phyloP scores from a whole-genome alignment of 176 grass and related monocot genomes.

The Aegilops sharonensis region DNA sequence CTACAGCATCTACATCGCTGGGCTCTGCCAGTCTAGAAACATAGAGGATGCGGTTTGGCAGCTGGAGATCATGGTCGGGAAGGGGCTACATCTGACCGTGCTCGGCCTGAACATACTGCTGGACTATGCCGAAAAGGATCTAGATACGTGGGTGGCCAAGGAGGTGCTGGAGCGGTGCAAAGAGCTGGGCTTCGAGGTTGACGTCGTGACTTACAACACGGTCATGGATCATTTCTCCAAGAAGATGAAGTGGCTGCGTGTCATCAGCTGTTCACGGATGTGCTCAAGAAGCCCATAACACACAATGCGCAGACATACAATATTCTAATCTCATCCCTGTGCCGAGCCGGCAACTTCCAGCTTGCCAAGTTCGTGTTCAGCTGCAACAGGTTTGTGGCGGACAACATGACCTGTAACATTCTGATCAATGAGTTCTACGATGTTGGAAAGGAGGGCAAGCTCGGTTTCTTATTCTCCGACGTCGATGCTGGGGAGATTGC shows the following conservation, averaged over 20 bases:
- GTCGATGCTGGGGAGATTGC: slow-evolving; percentile 46
- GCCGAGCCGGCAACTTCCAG: slow-evolving; percentile 60
- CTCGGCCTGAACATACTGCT: slow-evolving; percentile 81
- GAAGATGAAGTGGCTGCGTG: slow-evolving; percentile 50
- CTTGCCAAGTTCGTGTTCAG: slow-evolving; percentile 55
- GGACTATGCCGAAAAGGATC: slow-evolving; percentile 42
- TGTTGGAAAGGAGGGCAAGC: slow-evolving; percentile 50
- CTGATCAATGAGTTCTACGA: slow-evolving; percentile 66
- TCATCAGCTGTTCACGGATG: slow-evolving; percentile 57
- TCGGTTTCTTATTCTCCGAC: slow-evolving; percentile 57
- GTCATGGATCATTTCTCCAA: slow-evolving; percentile 77
- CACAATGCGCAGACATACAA: slow-evolving; percentile 52
- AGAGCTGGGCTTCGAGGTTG: slow-evolving; percentile 75
- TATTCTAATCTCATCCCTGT: slow-evolving; percentile 67
- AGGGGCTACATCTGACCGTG: slow-evolving; percentile 56
- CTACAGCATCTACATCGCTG: slow-evolving; percentile 74
- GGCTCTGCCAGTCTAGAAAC: slow-evolving; percentile 52
- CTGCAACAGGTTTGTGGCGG: slow-evolving; percentile 61
- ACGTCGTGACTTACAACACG: slow-evolving; percentile 71
- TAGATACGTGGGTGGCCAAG: slow-evolving; percentile 57
- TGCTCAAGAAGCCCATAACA: slow-evolving; percentile 78
- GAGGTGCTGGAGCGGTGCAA: slow-evolving; percentile 59
- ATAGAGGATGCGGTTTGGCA: slow-evolving; percentile 40
- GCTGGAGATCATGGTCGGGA: slow-evolving; percentile 58
- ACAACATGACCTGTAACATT: slow-evolving; percentile 65